Evolutionary conservation across 768 basidiomycete species (phyloP), one percentile per base, ranked within the genome.

Genomic region (Grammothele lineata): DNA sequence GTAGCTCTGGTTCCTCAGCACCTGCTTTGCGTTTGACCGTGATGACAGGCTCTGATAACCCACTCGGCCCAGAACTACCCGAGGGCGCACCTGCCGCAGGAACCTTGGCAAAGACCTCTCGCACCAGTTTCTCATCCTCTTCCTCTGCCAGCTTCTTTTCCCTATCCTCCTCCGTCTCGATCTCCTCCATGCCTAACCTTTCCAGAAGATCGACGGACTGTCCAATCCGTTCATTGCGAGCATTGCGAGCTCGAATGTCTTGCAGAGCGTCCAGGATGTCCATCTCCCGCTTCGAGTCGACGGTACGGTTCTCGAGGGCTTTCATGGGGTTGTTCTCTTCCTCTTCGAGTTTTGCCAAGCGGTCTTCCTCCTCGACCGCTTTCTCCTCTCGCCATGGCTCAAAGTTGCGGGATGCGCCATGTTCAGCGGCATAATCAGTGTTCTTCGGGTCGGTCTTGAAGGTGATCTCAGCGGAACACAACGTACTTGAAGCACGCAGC

Each of bases 371-470:
- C 57, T 90, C 82, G 2, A 74, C 80, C 0, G 78, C 85, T 54
- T 75, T 58, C 61, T 92, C 85, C 45, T 93, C 92, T 58, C 92
- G 70, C 94, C 94, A 98, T 11, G 93, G 92, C 68, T 99, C 96
- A 61, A 97, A 98, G 64, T 98, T 99, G 4, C 96, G 82, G 4
- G 89, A 92, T 23, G 96, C 96, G 24, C 96, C 96, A 61, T 97
- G 95, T 68, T 99, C 95, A 35, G 91, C 92, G 17, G 75, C 34
- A 57, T 95, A 95, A 63, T 95, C 92, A 0, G 93, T 94, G 62
- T 96, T 93, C 76, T 95, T 95, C 17, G 95, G 95, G 63, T 99
- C 95, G 0, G 96, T 99, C 67, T 98, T 98, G 83, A 99, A 99
- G 0, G 96, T 98, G 55, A 99, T 98, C 64, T 99, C 96, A 8